Evolutionary conservation across 345 rosid species (phyloP).

Genomic region (Carallia pectinifolia): DNA sequence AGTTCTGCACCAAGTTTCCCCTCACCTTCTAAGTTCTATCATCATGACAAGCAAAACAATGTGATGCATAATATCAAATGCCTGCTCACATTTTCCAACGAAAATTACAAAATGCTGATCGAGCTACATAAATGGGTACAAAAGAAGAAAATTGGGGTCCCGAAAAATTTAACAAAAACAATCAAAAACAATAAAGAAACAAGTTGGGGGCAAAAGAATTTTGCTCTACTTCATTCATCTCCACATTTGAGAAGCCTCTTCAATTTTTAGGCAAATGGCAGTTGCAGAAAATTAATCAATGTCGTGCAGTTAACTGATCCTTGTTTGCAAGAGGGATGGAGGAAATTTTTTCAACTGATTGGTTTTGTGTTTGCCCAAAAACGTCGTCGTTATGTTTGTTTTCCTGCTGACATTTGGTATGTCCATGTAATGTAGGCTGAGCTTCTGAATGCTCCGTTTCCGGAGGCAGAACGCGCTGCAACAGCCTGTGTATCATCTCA

Average conservation of each 20-base stretch:
- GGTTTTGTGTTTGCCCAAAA: conserved; percentile 29
- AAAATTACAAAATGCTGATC: no score
- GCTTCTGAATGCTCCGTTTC: conserved; percentile 34
- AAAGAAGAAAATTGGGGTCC: neutral
- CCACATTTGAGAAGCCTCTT: conserved; percentile 8
- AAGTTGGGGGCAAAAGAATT: neutral
- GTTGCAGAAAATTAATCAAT: conserved; percentile 2
- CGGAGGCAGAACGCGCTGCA: conserved; percentile 30
- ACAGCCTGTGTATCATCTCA: conserved; percentile 67
- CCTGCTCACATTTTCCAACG: no score
- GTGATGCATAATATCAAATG: no score
- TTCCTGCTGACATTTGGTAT: conserved; percentile 21
- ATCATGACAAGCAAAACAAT: no score
- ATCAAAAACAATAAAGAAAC: neutral
- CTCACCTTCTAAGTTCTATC: no score
- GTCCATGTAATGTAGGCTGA: conserved; percentile 23
- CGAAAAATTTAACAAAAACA: neutral
- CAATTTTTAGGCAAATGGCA: neutral
- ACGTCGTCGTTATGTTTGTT: conserved; percentile 12
- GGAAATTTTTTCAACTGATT: conserved; percentile 36
- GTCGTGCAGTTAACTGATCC: conserved; percentile 30
- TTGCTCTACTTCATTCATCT: conserved; percentile 12
- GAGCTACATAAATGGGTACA: no score
- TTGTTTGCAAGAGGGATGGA: conserved; percentile 37
- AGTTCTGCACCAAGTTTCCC: no score